A percentile compares a stretch with the other conserved stretches of the same genome.
Evolutionary conservation across 306 rosid species (phyloP).

Genomic region (Chamaecrista fasciculata): DNA sequence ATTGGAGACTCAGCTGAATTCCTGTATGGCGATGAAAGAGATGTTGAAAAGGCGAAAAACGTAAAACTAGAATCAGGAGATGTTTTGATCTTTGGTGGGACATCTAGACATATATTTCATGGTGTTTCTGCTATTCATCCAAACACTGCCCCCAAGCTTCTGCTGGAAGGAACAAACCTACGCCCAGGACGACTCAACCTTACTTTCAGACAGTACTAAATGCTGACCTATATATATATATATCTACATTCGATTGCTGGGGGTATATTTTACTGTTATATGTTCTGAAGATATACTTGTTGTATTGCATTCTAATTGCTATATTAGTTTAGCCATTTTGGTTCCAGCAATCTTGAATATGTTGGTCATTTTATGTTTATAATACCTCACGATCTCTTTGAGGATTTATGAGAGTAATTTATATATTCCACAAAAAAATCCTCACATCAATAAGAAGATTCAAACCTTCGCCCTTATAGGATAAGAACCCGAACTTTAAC

Average conservation of each 20-base stretch:
- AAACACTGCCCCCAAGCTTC: constrained; percentile 48
- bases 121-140: constrained; percentile 51
- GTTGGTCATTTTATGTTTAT: background rate
- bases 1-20: constrained; percentile 82
- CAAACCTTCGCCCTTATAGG: too few relatives aligned
- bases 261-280: background rate
- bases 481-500: too few relatives aligned
- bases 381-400: too few relatives aligned
- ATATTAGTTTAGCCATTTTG: background rate
- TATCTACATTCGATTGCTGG: background rate
- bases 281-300: background rate
- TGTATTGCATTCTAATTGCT: background rate
- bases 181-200: constrained; percentile 74
- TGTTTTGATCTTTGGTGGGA: constrained; percentile 79
- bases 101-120: constrained; percentile 66
- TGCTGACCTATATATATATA: background rate
- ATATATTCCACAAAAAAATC: too few relatives aligned
- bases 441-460: too few relatives aligned
- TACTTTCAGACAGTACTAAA: constrained; percentile 65
- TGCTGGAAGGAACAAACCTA: constrained; percentile 46
- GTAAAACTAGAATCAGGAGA: constrained; percentile 66
- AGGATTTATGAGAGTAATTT: too few relatives aligned
- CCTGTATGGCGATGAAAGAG: constrained; percentile 47
- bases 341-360: background rate
- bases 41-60: constrained; percentile 40